Conservation (phyloP, 768 basidiomycete species). For the Lentinula edodes region DNA sequence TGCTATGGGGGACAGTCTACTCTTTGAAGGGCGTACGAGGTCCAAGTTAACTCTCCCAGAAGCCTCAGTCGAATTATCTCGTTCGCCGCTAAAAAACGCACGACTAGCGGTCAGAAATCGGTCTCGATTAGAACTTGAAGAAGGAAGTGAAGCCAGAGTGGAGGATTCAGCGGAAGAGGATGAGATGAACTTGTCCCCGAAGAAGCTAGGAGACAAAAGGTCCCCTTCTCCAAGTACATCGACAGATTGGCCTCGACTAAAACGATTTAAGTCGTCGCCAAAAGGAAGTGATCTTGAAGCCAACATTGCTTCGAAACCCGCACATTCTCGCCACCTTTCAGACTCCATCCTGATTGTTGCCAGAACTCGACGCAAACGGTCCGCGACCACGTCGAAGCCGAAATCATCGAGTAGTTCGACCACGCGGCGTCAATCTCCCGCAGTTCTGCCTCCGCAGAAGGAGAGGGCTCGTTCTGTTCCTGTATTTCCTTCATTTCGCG, state of each 20-base stretch:
- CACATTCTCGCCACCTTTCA: slow-evolving; percentile 2
- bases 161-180: not conserved
- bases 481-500: not conserved
- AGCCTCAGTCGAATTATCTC: not conserved
- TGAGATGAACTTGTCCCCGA: not conserved
- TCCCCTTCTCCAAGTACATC: slow-evolving; percentile 1
- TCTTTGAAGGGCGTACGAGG: not conserved
- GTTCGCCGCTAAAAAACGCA: slow-evolving; percentile 7
- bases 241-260: not conserved
- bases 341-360: not conserved
- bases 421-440: not conserved
- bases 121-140: not conserved
- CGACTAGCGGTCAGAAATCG: not conserved
- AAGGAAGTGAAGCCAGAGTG: not conserved
- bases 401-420: slow-evolving; percentile 1
- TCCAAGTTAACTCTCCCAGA: not conserved
- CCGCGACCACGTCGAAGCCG: not conserved
- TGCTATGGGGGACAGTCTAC: not conserved
- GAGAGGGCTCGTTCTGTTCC: slow-evolving; percentile 4
- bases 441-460: not conserved
- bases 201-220: slow-evolving; percentile 4
- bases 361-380: not conserved
- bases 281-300: not conserved
- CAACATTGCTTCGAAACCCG: not conserved
- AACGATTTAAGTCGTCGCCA: not conserved